phyloP scores from a whole-genome alignment of 768 basidiomycete genomes.

The Lactarius akahatsu region DNA sequence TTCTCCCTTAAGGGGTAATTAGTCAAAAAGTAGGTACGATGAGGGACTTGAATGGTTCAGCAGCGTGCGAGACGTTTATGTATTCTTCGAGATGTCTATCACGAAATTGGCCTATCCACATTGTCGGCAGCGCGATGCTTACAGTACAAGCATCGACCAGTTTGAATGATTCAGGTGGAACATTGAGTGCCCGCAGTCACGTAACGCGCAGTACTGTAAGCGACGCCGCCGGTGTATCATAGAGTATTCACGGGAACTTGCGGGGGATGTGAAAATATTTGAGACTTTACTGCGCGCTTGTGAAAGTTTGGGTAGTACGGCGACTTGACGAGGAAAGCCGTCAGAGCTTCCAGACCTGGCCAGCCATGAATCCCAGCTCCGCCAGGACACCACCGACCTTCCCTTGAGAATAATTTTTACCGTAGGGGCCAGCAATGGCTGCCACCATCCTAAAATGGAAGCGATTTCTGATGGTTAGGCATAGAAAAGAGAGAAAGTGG shows the following conservation, averaged over 20 bases:
- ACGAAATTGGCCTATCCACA: background rate
- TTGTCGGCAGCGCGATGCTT: background rate
- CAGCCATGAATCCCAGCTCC: constrained; percentile 58
- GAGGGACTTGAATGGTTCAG: background rate
- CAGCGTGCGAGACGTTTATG: background rate
- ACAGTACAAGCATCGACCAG: background rate
- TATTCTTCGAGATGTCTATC: background rate
- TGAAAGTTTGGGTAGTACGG: background rate
- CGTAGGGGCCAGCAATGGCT: constrained; percentile 73
- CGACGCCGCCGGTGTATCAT: background rate
- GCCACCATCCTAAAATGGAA: constrained; percentile 60
- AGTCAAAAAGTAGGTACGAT: no score
- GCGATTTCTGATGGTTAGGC: constrained; percentile 9
- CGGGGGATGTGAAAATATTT: background rate
- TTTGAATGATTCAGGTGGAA: background rate
- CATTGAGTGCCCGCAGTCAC: background rate
- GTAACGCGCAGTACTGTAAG: background rate
- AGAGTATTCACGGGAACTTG: background rate
- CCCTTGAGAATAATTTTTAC: constrained; percentile 75
- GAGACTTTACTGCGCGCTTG: background rate
- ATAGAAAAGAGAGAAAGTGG: constrained; percentile 12
- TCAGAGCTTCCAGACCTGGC: constrained; percentile 70
- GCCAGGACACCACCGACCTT: constrained; percentile 63
- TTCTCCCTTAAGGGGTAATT: background rate
- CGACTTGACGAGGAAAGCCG: background rate